Evolutionary conservation across 2,329 filamentous ascomycete species (phyloP).

Genomic region (Trichoderma sp.): DNA sequence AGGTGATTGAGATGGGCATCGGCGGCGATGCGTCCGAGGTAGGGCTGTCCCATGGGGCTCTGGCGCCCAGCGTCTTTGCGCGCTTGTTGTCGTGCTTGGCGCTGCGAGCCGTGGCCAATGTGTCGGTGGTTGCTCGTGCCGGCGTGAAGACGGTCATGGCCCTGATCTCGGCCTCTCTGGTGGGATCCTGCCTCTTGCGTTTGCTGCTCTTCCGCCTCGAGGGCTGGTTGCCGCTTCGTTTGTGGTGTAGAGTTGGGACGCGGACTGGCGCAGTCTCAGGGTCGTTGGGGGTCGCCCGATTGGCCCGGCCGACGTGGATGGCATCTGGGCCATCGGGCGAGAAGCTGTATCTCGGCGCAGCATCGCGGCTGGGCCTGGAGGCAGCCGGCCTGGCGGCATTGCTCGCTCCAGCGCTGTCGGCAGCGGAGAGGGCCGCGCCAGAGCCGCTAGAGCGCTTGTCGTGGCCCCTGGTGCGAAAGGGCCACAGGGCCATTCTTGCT

Average conservation of each 20-base stretch:
- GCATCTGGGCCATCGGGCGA: conserved; percentile 61
- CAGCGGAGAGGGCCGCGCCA: conserved; percentile 43
- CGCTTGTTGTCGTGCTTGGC: conserved; percentile 64
- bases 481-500: conserved; percentile 74
- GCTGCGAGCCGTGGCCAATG: conserved; percentile 61
- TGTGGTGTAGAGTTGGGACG: conserved; percentile 59
- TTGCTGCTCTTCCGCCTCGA: conserved; percentile 74
- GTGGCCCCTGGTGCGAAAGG: conserved; percentile 73
- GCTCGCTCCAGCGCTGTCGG: conserved; percentile 48
- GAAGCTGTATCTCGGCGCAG: conserved; percentile 55
- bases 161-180: conserved; percentile 84
- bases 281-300: conserved; percentile 22
- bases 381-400: conserved; percentile 37
- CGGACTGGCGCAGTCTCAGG: conserved; percentile 25
- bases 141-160: conserved; percentile 75
- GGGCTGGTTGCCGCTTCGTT: conserved; percentile 59
- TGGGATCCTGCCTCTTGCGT: conserved; percentile 71
- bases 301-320: conserved; percentile 44
- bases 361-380: conserved; percentile 48
- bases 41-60: conserved; percentile 59
- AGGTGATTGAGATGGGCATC: conserved; percentile 71
- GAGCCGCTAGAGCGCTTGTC: conserved; percentile 59
- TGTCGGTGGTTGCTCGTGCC: conserved; percentile 61
- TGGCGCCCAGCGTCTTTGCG: conserved; percentile 52
- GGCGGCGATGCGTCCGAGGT: conserved; percentile 76